A percentile compares a stretch with the other conserved stretches of the same genome.
Evolutionary conservation across 139 green algal genomes (phyloP).

Genomic region (Pseudopediastrum boryanum): DNA sequence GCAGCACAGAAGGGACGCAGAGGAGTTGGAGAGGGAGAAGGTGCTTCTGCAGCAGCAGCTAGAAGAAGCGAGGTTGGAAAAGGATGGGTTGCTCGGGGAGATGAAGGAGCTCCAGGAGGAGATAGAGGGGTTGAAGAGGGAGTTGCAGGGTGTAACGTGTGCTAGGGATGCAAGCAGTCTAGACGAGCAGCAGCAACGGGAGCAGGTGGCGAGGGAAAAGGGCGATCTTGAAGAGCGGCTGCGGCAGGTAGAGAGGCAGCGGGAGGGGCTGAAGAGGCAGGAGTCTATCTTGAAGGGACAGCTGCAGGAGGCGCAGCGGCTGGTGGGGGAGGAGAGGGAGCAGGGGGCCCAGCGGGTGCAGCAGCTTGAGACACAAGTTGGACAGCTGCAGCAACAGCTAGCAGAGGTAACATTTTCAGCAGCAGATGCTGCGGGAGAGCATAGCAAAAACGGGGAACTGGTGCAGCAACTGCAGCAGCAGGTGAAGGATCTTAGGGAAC

Average conservation of each 20-base stretch:
- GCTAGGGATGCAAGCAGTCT: too few relatives aligned
- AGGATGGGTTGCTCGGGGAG: too few relatives aligned
- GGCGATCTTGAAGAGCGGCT: too few relatives aligned
- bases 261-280: neutral
- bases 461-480: conserved; percentile 9
- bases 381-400: neutral
- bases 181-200: too few relatives aligned
- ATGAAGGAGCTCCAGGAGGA: too few relatives aligned
- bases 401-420: neutral
- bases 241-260: conserved; percentile 7
- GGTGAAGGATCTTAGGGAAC: neutral
- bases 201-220: too few relatives aligned
- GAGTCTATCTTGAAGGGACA: neutral
- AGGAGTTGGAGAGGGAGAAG: too few relatives aligned
- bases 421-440: neutral
- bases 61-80: too few relatives aligned
- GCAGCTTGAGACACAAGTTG: conserved; percentile 1
- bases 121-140: too few relatives aligned
- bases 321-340: neutral
- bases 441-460: neutral
- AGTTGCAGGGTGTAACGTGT: too few relatives aligned
- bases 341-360: neutral
- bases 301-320: neutral
- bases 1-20: too few relatives aligned
- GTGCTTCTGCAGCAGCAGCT: too few relatives aligned